phyloP scores from a whole-genome alignment of 2,329 filamentous ascomycete species.

The Monosporascus cannonballus region DNA sequence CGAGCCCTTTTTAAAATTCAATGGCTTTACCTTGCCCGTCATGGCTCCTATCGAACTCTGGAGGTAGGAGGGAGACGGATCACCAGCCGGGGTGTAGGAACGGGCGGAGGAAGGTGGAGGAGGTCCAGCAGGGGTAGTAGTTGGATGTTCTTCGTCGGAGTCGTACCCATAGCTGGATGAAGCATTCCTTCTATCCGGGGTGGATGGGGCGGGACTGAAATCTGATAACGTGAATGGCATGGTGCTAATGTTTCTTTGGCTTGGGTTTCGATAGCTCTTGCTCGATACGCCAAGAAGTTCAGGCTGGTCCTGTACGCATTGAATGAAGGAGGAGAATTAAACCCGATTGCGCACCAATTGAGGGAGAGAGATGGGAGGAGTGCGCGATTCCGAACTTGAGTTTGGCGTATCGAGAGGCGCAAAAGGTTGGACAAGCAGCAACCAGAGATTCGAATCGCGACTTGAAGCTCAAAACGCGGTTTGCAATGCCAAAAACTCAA shows the following conservation, averaged over 20 bases:
- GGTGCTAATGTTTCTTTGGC: constrained; percentile 1
- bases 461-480: constrained; percentile 12
- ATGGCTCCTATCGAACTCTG: constrained; percentile 47
- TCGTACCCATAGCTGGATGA: constrained; percentile 33
- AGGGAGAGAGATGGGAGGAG: neutral
- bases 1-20: constrained; percentile 31
- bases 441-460: constrained; percentile 13
- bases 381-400: neutral
- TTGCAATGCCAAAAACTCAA: neutral
- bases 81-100: constrained; percentile 51
- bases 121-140: constrained; percentile 47
- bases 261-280: constrained; percentile 9
- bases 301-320: neutral
- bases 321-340: too few relatives aligned
- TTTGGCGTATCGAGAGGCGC: neutral
- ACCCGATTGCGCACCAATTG: neutral
- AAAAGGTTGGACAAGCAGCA: neutral
- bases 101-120: constrained; percentile 43
- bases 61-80: constrained; percentile 48
- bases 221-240: constrained; percentile 34
- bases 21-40: constrained; percentile 31
- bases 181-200: constrained; percentile 36
- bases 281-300: constrained; percentile 2
- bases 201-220: constrained; percentile 41
- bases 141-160: constrained; percentile 34